A percentile compares a stretch with the other conserved stretches of the same genome.
Evolutionary conservation across 371 early-diverging fungal genomes (phyloP).

Genomic region (Lichtheimia corymbifera): DNA sequence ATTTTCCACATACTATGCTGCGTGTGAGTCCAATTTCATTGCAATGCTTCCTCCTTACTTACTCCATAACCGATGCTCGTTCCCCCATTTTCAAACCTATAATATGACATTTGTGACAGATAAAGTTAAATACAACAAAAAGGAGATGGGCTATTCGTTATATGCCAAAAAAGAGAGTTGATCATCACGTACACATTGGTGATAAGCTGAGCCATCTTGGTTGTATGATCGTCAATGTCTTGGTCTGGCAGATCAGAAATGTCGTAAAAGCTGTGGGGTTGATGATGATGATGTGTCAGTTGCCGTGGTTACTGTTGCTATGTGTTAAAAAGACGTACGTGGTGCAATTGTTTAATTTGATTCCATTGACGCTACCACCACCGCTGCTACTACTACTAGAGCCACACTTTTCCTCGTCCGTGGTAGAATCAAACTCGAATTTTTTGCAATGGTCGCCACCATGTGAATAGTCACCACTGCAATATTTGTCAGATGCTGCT

Average conservation of each 20-base stretch:
- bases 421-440: constrained; percentile 12
- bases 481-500: constrained; percentile 12
- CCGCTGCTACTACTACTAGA: not conserved
- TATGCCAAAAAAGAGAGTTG: not conserved
- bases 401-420: constrained; percentile 14
- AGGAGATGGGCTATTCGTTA: not conserved
- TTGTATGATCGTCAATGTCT: constrained; percentile 28
- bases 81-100: constrained; percentile 48
- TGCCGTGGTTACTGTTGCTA: not conserved
- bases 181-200: constrained; percentile 43
- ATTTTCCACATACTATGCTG: constrained; percentile 32
- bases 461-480: constrained; percentile 18
- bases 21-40: not conserved
- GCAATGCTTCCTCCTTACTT: constrained; percentile 13
- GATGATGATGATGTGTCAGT: not conserved
- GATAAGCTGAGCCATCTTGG: constrained; percentile 45
- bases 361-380: constrained; percentile 13
- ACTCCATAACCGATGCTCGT: constrained; percentile 48
- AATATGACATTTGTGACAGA: not conserved
- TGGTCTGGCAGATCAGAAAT: constrained; percentile 33
- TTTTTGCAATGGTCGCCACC: constrained; percentile 12
- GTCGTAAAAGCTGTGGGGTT: constrained; percentile 50
- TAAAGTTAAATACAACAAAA: constrained; percentile 1
- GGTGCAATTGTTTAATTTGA: constrained; percentile 38
- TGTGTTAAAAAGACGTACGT: constrained; percentile 21